Conservation (phyloP, 768 basidiomycete genomes). For the Podaxis sp. region DNA sequence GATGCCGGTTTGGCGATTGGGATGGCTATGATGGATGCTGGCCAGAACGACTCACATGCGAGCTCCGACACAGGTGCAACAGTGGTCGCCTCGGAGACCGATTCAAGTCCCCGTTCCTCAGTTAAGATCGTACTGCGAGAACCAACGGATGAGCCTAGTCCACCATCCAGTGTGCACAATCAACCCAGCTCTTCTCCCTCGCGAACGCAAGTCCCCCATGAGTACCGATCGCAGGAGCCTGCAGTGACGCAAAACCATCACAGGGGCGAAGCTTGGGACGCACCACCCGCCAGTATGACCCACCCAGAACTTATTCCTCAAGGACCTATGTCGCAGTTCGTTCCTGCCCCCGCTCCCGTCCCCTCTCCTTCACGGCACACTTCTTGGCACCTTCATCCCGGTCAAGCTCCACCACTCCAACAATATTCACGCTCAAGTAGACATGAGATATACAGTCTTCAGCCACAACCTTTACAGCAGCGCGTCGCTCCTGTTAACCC, state of each 20-base stretch:
- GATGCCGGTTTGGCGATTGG: constrained; percentile 25
- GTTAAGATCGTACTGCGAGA: background rate
- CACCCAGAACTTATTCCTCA: background rate
- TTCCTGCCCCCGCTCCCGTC: background rate
- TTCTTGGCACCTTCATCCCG: constrained; percentile 9
- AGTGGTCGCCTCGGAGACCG: background rate
- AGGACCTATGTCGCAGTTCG: background rate
- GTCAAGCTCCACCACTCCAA: background rate
- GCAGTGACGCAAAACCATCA: background rate
- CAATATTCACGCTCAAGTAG: constrained; percentile 11
- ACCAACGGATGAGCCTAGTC: constrained; percentile 2
- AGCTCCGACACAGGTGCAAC: background rate
- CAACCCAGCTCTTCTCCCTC: background rate
- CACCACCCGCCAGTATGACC: background rate
- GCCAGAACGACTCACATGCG: constrained; percentile 15
- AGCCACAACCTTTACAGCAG: constrained; percentile 1
- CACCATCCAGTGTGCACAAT: background rate
- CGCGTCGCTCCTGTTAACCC: background rate
- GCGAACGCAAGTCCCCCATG: background rate
- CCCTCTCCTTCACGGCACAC: background rate
- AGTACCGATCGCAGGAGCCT: background rate
- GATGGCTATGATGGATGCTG: constrained; percentile 25
- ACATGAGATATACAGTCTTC: constrained; percentile 2
- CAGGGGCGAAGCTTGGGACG: background rate
- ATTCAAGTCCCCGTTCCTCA: background rate